Conservation (phyloP, 148 eudicot species). For the Amaranthus hypochondriacus region DNA sequence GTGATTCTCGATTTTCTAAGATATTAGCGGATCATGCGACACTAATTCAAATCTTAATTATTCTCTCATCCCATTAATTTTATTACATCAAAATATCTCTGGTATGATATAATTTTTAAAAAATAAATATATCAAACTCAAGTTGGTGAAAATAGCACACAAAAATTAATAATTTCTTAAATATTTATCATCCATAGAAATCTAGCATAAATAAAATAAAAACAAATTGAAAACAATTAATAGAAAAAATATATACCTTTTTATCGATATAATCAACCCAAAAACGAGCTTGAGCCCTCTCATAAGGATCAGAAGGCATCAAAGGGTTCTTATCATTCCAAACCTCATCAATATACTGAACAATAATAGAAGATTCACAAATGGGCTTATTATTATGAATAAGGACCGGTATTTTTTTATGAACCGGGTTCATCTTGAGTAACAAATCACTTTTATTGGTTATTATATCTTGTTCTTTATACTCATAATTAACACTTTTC, state of each 20-base stretch:
- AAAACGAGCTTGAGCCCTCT: conserved; percentile 31
- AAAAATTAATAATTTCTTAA: too few relatives aligned
- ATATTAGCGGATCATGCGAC: too few relatives aligned
- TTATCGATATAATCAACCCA: conserved; percentile 37
- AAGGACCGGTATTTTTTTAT: conserved; percentile 35
- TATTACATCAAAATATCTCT: too few relatives aligned
- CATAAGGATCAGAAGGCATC: conserved; percentile 33
- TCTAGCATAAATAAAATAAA: too few relatives aligned
- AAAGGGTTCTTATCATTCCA: conserved; percentile 27
- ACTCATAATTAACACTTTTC: conserved; percentile 33
- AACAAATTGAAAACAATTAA: not conserved
- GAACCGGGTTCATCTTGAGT: conserved; percentile 42
- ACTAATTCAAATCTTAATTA: too few relatives aligned
- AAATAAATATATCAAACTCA: too few relatives aligned
- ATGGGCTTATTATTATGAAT: conserved; percentile 36
- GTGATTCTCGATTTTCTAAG: too few relatives aligned
- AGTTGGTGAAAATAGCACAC: too few relatives aligned
- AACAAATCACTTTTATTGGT: conserved; percentile 34
- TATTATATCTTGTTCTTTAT: conserved; percentile 30
- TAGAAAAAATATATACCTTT: conserved; percentile 15
- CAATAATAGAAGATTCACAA: conserved; percentile 32
- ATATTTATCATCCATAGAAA: too few relatives aligned
- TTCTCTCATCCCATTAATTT: too few relatives aligned
- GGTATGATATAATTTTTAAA: too few relatives aligned
- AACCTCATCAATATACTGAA: conserved; percentile 38